These are phyloP conservation scores for Raphanus hybrid DNA, from an alignment of 441 rosid species.

Conservation along the genomic window DNA sequence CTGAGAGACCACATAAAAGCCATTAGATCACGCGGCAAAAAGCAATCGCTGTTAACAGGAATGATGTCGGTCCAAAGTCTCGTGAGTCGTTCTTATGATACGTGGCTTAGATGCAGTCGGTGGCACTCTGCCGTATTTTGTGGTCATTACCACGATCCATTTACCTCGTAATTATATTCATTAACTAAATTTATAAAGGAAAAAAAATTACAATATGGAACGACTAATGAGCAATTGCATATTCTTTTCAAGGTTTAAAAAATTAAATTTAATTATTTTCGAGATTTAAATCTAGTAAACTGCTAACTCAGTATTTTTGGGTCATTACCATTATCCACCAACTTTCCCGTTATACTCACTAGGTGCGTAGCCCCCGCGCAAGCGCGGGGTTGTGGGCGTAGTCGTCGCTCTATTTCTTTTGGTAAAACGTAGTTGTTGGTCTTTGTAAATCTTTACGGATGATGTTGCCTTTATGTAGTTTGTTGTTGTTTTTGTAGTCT, in stretches of 20 bases:
- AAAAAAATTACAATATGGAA: not conserved
- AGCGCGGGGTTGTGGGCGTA: too few species aligned
- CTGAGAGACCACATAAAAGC: slow-evolving; percentile 11
- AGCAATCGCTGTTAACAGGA: slow-evolving; percentile 24
- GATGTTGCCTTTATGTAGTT: too few species aligned
- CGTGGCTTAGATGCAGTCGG: slow-evolving; percentile 15
- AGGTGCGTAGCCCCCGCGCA: too few species aligned
- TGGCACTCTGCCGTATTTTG: not conserved
- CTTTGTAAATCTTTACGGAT: too few species aligned
- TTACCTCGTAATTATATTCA: not conserved
- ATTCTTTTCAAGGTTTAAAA: not conserved
- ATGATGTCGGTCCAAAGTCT: slow-evolving; percentile 34
- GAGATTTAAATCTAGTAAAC: not conserved
- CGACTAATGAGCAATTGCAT: not conserved
- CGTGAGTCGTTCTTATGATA: slow-evolving; percentile 26
- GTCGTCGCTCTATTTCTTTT: too few species aligned
- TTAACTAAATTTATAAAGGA: not conserved
- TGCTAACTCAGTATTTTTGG: not conserved
- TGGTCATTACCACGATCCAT: slow-evolving; percentile 24
- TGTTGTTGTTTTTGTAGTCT: too few species aligned
- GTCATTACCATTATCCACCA: too few species aligned
- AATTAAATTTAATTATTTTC: too few species aligned
- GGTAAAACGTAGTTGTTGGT: too few species aligned
- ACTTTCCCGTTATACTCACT: not conserved
- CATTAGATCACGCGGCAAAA: slow-evolving; percentile 41